Base-by-base conservation (phyloP, 345 rosid genomes). In the Balakata baccata region DNA sequence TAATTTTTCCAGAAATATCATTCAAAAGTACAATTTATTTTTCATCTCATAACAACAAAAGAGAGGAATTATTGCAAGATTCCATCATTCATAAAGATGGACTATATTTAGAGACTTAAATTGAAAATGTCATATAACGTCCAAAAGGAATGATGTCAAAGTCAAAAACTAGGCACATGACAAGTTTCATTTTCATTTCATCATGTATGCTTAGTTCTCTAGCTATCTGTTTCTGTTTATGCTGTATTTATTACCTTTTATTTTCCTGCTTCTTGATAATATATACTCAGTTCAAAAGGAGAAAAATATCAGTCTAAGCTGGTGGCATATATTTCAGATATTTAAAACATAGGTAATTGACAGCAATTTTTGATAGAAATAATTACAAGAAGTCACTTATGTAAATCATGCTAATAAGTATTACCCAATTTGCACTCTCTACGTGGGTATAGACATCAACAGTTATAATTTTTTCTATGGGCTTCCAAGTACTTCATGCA, bases 41-140 rank as follows among this genome's bases (percentile, higher is more conserved):
- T 53, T 54, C 50, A 64, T 59, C 43, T 18, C 45, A 66, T 54
- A 49, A 57, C 54, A 58, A 58, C 47, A 72, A 79, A 74, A 39
- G 29, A 70, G 43, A 71, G 34, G 49, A 61, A 66, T 37, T 61
- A 66, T 37, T 61, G 38, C 51, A 39, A 8, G 25, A 63, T 25
- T 64, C 22, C 17, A 67, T 56, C 61, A 49, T 47, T 8, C 22
- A 61, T 7, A 51, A 66, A 45, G 20, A 66, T 11, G 5, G 45
- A 66, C 64, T 3, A 29, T 17, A 63, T 66, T 51, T 34, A 61
- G 25, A 62, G 46, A 41, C 41, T 23, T 52, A 57, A 75, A 80
- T 45, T 63, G 10, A 56, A 37, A 61, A 17, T 41, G 51, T 9
- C 38, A 51, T 29, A 43, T 51, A 50, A 43, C n/a, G 10, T 51